Base-by-base conservation (phyloP, 768 basidiomycete genomes). In the Trametes meyenii region DNA sequence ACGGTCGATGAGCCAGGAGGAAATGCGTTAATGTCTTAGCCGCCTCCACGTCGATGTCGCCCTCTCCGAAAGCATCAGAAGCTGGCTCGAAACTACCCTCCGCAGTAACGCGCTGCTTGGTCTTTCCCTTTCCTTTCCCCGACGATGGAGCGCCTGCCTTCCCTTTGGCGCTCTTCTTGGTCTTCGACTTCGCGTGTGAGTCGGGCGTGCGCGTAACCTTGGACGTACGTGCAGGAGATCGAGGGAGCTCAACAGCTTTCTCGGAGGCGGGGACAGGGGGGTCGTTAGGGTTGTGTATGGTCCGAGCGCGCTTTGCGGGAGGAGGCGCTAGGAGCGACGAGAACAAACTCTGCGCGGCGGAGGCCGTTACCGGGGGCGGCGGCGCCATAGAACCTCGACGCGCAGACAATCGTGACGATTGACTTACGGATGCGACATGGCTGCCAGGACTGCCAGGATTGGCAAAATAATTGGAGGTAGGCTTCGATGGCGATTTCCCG, bases 1-100 rank as follows among this genome's bases (percentile, higher is more conserved):
- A 85, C 19, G 86, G 85, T 50, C 85, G 79, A 58, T 88, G 82
- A 61, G 87, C 83, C 60, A 89, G 78, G 58, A 88, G 78, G 57
- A 92, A 78, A 12, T 85, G 86, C 0, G 91, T 92, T 65, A 93
- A 77, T 10, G 91, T 89, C 26, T 87, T 89, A 7, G 90, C 91
- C 42, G 90, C 91, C 72, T 92, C 89, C 83, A 92, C 88, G 72
- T 91, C 90, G 51, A 88, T 69, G 11, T 72, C 69, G 5, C 67
- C 63, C 19, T 69, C 63, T 11, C 56, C 60, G n/a, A 65, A 62
- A 5, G 45, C 39, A 1, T 44, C 60, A 23, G 33, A 55, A 43
- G 5, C 58, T 19, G 16, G 46, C 40, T 40, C 60, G 58, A 50
- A 66, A 60, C 61, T 67, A 42, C 60, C 61, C 45, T 52, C 61